Base-by-base conservation (phyloP, 495 filamentous ascomycete genomes). In the Hyphodiscus hymeniophilus region DNA sequence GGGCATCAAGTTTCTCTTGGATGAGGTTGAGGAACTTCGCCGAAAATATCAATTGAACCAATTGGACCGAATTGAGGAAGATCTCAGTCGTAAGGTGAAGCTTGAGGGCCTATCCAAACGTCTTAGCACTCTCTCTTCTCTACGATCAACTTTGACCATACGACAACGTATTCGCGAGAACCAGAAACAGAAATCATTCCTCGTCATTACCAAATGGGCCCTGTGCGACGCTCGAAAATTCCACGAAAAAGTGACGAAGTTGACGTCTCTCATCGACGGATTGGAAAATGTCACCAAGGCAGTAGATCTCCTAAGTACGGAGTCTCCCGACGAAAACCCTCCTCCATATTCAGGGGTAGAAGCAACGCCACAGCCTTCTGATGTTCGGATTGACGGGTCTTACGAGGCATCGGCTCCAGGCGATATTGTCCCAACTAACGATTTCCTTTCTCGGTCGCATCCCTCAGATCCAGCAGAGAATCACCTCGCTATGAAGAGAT, bases 401-500 rank as follows among this genome's bases (percentile, higher is more conserved):
- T 28, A 28, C 10, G 5, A 4, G 10, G 26, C 4, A 10, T 10
- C 26, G 10, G 5, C 26, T 28, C 26, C 26, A 10, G 26, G 10
- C 4, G 12, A 13, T 38, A 8, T 33, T 10, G 11, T 24, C 23
- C 23, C 33, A 17, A n/a, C 23, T 2, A 10, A 18, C 6, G 4
- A 22, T n/a, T n/a, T n/a, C n/a, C n/a, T n/a, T n/a, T n/a, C n/a
- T n/a, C n/a, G n/a, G n/a, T n/a, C n/a, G n/a, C n/a, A n/a, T n/a
- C n/a, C n/a, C n/a, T n/a, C n/a, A n/a, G n/a, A n/a, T n/a, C n/a
- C n/a, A n/a, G n/a, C n/a, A n/a, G n/a, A n/a, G n/a, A n/a, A n/a
- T n/a, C n/a, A 94, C 63, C 57, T 75, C 17, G 75, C 82, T 3
- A 69, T 97, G 44, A 84, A 79, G 61, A 73, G 76, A 56, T 94